Evolutionary conservation across 352 stramenopile species (phyloP).

Genomic region (Pythium plurisporium): DNA sequence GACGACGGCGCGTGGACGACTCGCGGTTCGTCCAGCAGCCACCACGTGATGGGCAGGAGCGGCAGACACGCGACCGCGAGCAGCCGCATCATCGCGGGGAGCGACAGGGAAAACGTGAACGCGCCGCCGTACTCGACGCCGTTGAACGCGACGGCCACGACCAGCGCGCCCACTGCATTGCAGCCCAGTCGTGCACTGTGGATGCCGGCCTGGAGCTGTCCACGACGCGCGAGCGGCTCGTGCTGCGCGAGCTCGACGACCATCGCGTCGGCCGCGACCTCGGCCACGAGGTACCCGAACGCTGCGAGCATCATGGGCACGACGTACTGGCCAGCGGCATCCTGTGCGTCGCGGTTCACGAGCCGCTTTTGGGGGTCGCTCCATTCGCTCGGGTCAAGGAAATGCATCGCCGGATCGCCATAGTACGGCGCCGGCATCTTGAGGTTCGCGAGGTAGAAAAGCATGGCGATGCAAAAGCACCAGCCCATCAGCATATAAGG

Average conservation of each 20-base stretch:
- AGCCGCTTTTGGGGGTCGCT: slow-evolving; percentile 1
- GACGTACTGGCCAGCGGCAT: slow-evolving; percentile 31
- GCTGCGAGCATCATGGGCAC: slow-evolving; percentile 49
- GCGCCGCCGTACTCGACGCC: slow-evolving; percentile 23
- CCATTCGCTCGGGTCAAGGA: slow-evolving; percentile 3
- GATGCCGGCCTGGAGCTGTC: slow-evolving; percentile 51
- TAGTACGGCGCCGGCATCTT: slow-evolving; percentile 19
- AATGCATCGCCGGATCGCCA: slow-evolving; percentile 10
- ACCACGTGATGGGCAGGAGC: slow-evolving; percentile 26
- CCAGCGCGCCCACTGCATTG: slow-evolving; percentile 36
- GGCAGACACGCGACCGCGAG: slow-evolving; percentile 13
- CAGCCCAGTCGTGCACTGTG: slow-evolving; percentile 49
- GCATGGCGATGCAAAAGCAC: slow-evolving; percentile 26
- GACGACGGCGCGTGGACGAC: neutral
- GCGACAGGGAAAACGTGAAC: slow-evolving; percentile 23
- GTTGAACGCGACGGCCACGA: slow-evolving; percentile 35
- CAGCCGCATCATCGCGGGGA: slow-evolving; percentile 16
- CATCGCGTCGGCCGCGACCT: slow-evolving; percentile 50
- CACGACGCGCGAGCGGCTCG: slow-evolving; percentile 30
- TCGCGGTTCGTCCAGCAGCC: slow-evolving; percentile 27
- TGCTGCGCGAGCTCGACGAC: slow-evolving; percentile 34
- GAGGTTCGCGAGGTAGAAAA: slow-evolving; percentile 18
- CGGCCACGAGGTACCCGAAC: slow-evolving; percentile 53
- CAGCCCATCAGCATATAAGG: slow-evolving; percentile 37
- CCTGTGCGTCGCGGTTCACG: slow-evolving; percentile 18